phyloP scores from a whole-genome alignment of 495 filamentous ascomycete genomes.

The Friedmanniomyces simplex region DNA sequence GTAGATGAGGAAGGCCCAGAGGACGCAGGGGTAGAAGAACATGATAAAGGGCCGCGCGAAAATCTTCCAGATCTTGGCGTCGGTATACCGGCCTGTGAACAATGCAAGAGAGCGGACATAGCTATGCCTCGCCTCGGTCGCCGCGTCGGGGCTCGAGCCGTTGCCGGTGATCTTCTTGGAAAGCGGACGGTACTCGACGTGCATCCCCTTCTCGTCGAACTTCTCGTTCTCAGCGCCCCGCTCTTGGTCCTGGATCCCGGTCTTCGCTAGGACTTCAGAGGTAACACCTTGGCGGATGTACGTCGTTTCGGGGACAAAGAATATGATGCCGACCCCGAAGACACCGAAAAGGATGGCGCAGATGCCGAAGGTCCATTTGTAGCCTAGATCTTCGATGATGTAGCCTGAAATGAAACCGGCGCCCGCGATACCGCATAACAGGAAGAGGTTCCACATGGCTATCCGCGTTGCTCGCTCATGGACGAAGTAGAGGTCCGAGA shows the following conservation, averaged over 20 bases:
- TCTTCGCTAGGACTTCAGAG: conserved; percentile 12
- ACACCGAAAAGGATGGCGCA: conserved; percentile 45
- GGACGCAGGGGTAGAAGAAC: conserved; percentile 44
- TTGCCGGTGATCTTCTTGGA: conserved; percentile 11
- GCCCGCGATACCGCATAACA: conserved; percentile 36
- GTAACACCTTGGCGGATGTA: conserved; percentile 34
- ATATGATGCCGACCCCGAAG: conserved; percentile 37
- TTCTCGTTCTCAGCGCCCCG: conserved; percentile 26
- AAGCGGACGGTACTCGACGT: conserved; percentile 4
- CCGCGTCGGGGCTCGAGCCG: not conserved
- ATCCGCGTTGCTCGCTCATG: conserved; percentile 56
- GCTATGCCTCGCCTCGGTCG: conserved; percentile 19
- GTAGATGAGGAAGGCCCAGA: conserved; percentile 45
- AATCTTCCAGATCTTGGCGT: conserved; percentile 41
- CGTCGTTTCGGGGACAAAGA: conserved; percentile 45
- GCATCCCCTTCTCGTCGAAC: conserved; percentile 12
- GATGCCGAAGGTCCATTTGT: conserved; percentile 28
- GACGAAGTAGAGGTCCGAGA: conserved; percentile 23
- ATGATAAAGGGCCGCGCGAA: conserved; percentile 40
- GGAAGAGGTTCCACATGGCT: conserved; percentile 54
- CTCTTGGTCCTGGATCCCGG: conserved; percentile 19
- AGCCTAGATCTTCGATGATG: conserved; percentile 39
- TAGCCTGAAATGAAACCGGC: conserved; percentile 28
- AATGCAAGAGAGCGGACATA: conserved; percentile 25
- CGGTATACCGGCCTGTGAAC: conserved; percentile 35